These are phyloP conservation scores for Alternaria infectoria DNA, from an alignment of 2,329 filamentous ascomycete genomes.

Conservation along the genomic window DNA sequence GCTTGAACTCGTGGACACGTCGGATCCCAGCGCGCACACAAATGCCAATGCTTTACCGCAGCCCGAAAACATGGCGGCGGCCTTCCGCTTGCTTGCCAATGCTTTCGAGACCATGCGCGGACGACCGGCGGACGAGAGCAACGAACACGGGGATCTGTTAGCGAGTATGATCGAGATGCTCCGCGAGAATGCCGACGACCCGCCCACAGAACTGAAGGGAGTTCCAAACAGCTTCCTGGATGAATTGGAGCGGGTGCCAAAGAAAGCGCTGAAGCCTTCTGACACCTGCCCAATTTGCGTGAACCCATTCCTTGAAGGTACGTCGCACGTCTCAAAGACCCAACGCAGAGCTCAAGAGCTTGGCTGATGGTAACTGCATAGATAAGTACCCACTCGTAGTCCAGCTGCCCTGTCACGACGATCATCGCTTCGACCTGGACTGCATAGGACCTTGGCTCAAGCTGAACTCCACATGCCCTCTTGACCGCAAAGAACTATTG, in stretches of 20 bases:
- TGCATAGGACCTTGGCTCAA: slow-evolving; percentile 70
- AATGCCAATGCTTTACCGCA: slow-evolving; percentile 66
- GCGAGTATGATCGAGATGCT: slow-evolving; percentile 62
- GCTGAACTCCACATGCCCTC: slow-evolving; percentile 67
- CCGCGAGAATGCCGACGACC: slow-evolving; percentile 62
- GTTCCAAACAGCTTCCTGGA: slow-evolving; percentile 67
- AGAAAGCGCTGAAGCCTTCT: slow-evolving; percentile 58
- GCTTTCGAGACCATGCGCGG: slow-evolving; percentile 64
- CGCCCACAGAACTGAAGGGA: slow-evolving; percentile 66
- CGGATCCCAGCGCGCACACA: slow-evolving; percentile 56
- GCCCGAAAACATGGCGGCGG: slow-evolving; percentile 65
- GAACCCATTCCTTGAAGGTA: slow-evolving; percentile 66
- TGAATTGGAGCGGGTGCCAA: slow-evolving; percentile 65
- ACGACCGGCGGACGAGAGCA: slow-evolving; percentile 41
- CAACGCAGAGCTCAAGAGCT: not conserved
- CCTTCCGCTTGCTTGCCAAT: slow-evolving; percentile 66
- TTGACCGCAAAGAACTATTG: slow-evolving; percentile 65
- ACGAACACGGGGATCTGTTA: slow-evolving; percentile 53
- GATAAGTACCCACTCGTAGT: slow-evolving; percentile 69
- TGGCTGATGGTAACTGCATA: slow-evolving; percentile 33
- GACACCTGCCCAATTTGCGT: slow-evolving; percentile 67
- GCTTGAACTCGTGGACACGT: slow-evolving; percentile 64
- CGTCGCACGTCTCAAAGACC: slow-evolving; percentile 12
- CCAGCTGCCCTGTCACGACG: slow-evolving; percentile 65
- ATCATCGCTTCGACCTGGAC: slow-evolving; percentile 69